Percentiles rank a stretch among this genome's conserved stretches.
These are phyloP conservation scores for Croton setiger DNA, from an alignment of 441 rosid genomes.

Conservation along the genomic window DNA sequence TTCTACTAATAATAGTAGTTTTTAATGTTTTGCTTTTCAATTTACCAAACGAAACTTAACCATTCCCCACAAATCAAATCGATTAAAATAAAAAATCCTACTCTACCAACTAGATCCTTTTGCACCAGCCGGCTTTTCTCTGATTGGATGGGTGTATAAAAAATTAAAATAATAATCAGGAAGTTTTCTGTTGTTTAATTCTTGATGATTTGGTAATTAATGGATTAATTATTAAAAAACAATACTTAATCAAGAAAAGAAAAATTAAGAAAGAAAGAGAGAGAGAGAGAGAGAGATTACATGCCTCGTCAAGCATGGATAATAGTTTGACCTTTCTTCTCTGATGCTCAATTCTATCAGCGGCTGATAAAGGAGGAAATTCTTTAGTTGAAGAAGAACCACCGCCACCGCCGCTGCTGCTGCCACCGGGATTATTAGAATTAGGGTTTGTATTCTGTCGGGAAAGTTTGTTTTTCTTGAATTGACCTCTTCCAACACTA, in stretches of 20 bases:
- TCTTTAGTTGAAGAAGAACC: constrained; percentile 57
- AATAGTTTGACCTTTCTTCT: constrained; percentile 87
- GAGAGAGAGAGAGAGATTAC: constrained; percentile 34
- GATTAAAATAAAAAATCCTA: constrained; percentile 24
- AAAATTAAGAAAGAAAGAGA: neutral
- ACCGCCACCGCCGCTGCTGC: constrained; percentile 28
- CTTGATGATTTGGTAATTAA: constrained; percentile 13
- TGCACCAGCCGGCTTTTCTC: constrained; percentile 59
- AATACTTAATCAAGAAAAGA: constrained; percentile 2
- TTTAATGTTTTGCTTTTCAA: constrained; percentile 16
- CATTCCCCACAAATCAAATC: constrained; percentile 26
- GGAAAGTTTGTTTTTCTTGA: constrained; percentile 55
- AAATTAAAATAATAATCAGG: constrained; percentile 8
- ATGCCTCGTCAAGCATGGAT: constrained; percentile 97
- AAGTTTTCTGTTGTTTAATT: constrained; percentile 23
- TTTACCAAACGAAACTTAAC: constrained; percentile 24
- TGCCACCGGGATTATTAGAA: constrained; percentile 30
- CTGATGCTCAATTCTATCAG: constrained; percentile 91
- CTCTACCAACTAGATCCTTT: constrained; percentile 52
- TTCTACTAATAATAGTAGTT: constrained; percentile 20
- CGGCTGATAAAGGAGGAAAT: constrained; percentile 55
- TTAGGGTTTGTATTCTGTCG: constrained; percentile 55
- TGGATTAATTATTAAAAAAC: constrained; percentile 5
- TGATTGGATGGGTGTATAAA: constrained; percentile 6
- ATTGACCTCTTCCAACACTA: constrained; percentile 74